Conservation (phyloP, 345 rosid species). For the Luvunga scandens region DNA sequence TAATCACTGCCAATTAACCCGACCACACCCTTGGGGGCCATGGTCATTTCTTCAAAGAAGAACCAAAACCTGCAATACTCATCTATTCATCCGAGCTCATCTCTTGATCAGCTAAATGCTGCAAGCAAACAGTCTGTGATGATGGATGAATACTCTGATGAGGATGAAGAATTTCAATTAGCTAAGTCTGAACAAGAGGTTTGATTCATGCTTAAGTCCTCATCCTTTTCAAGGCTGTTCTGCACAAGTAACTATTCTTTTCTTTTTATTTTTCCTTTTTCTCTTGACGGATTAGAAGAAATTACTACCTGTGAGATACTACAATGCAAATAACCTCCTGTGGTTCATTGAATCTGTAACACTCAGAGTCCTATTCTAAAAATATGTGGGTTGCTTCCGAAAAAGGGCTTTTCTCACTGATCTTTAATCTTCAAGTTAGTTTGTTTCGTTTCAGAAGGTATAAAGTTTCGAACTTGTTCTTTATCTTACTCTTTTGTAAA, state of each 20-base stretch:
- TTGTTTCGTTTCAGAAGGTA: slow-evolving; percentile 8
- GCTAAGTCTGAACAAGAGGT: slow-evolving; percentile 95
- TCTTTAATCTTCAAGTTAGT: slow-evolving; percentile 78
- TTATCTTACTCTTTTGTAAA: not conserved
- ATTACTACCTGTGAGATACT: not conserved
- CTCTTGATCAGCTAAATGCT: slow-evolving; percentile 65
- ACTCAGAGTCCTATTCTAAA: not conserved
- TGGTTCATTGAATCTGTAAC: not conserved
- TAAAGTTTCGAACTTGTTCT: not conserved
- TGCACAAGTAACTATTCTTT: slow-evolving; percentile 58
- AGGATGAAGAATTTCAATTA: slow-evolving; percentile 89
- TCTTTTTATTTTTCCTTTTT: not conserved
- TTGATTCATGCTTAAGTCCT: slow-evolving; percentile 10
- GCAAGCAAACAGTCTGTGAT: slow-evolving; percentile 63
- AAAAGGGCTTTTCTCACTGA: slow-evolving; percentile 42
- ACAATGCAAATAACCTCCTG: not conserved
- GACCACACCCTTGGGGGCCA: no score
- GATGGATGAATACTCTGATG: slow-evolving; percentile 91
- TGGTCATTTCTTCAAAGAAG: slow-evolving; percentile 49
- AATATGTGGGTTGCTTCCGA: slow-evolving; percentile 59
- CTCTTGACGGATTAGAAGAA: not conserved
- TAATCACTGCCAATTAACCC: no score
- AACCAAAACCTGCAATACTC: slow-evolving; percentile 46
- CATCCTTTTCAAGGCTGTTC: slow-evolving; percentile 64
- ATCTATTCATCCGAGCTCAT: slow-evolving; percentile 43